These are phyloP conservation scores for Amanita jacksonii DNA, from an alignment of 768 basidiomycete species.

Conservation along the genomic window DNA sequence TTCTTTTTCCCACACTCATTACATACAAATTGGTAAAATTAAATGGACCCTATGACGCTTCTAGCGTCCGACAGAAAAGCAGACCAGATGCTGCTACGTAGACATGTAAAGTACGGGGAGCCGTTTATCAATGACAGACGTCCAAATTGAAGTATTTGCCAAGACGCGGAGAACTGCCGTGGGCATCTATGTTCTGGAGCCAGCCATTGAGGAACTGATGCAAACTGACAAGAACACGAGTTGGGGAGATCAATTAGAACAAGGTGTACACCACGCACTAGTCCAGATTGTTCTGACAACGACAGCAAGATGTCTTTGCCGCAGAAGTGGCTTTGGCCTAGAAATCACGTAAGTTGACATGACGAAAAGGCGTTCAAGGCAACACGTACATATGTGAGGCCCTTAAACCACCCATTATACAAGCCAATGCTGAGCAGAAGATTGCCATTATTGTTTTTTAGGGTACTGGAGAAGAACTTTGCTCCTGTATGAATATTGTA, in stretches of 20 bases:
- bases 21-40: too few relatives aligned
- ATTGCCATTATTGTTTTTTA: conserved; percentile 41
- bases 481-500: conserved; percentile 68
- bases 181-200: conserved; percentile 49
- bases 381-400: conserved; percentile 46
- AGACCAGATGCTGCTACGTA: too few relatives aligned
- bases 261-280: conserved; percentile 42
- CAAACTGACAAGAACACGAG: conserved; percentile 30
- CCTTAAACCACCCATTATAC: conserved; percentile 68
- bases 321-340: conserved; percentile 53
- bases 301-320: conserved; percentile 43
- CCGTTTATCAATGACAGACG: conserved; percentile 19
- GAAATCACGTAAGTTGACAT: conserved; percentile 5
- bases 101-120: background rate
- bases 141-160: conserved; percentile 66
- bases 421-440: conserved; percentile 48
- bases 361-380: background rate
- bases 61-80: too few relatives aligned
- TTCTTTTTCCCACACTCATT: background rate
- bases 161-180: conserved; percentile 29
- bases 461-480: conserved; percentile 42
- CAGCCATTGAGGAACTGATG: conserved; percentile 69
- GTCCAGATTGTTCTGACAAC: conserved; percentile 78
- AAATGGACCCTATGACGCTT: too few relatives aligned
- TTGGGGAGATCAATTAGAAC: background rate